Evolutionary conservation across 1,284 basidiomycete genomes (phyloP), one percentile per base, ranked within the genome.

Genomic region (Malassezia vespertilionis): DNA sequence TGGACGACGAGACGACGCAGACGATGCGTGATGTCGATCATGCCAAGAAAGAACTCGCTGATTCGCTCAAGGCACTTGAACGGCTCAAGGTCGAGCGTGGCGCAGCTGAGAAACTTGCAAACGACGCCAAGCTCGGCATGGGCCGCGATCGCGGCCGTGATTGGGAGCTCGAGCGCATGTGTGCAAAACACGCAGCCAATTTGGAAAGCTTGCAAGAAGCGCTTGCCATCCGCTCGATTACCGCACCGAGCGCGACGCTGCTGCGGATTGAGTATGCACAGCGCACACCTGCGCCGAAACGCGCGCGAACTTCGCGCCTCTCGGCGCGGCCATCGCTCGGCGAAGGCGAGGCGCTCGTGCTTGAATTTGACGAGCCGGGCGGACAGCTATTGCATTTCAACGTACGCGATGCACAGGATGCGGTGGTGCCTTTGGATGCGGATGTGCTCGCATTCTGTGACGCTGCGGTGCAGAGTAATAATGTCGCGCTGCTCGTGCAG

Each of bases 51-150:
- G 55, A 62, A 38, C 54, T 64, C 20, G 50, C 51, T 7, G 55
- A 57, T 12, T 54, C 58, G 11, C 37, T 60, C 17, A 49, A 52
- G 21, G 42, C 53, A n/a, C 50, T 62, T 18, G 60, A 64, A 44
- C 46, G 56, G 20, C 59, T 64, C 44, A 57, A 57, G 34, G 52
- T 54, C 31, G 62, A 64, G 30, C 60, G 62, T 9, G 56, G 56
- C 4, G 52, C 56, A 14, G 62, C 60, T 1, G 62, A 64, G 40
- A 62, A 60, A 46, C 54, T 49, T 30, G 62, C 62, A 24, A 59
- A 56, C 46, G 60, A 64, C 33, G 62, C 58, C 31, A 53, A 54
- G 55, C 45, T 60, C 38, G 60, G 62, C 22, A 57, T 56, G 52
- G 58, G 60, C 11, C 53, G 56, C 17, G 58, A 60, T 24, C 55